Conservation (phyloP, 768 basidiomycete species). For the Royoungia palumana region DNA sequence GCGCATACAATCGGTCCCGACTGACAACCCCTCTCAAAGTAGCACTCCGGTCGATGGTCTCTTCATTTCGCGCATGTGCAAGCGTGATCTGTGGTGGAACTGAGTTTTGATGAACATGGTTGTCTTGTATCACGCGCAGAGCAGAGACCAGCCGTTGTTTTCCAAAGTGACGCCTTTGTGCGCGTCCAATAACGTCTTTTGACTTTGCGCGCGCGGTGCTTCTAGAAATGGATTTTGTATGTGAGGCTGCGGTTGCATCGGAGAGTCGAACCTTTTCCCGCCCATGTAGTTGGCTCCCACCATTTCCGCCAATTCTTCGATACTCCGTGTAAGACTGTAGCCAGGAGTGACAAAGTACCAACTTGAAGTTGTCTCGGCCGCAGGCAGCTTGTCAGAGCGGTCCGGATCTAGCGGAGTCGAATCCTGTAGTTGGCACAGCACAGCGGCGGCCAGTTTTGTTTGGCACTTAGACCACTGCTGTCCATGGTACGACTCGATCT, state of each 20-base stretch:
- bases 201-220: constrained; percentile 56
- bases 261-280: constrained; percentile 51
- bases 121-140: constrained; percentile 25
- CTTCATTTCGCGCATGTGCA: constrained; percentile 23
- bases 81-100: constrained; percentile 22
- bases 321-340: too few species aligned
- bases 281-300: constrained; percentile 76
- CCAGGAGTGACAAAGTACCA: too few species aligned
- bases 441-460: too few species aligned
- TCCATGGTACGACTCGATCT: constrained; percentile 13
- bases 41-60: not conserved
- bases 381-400: too few species aligned
- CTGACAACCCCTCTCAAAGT: not conserved
- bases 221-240: constrained; percentile 31
- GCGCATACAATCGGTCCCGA: constrained; percentile 5
- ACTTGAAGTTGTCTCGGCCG: too few species aligned
- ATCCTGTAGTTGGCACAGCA: not conserved
- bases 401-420: too few species aligned
- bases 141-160: constrained; percentile 53
- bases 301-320: constrained; percentile 35
- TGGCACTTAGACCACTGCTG: not conserved
- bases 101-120: not conserved
- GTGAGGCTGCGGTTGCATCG: not conserved
- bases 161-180: constrained; percentile 60
- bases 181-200: constrained; percentile 52